Conservation (phyloP, 495 filamentous ascomycete species). For the Aspergillus campestris region DNA sequence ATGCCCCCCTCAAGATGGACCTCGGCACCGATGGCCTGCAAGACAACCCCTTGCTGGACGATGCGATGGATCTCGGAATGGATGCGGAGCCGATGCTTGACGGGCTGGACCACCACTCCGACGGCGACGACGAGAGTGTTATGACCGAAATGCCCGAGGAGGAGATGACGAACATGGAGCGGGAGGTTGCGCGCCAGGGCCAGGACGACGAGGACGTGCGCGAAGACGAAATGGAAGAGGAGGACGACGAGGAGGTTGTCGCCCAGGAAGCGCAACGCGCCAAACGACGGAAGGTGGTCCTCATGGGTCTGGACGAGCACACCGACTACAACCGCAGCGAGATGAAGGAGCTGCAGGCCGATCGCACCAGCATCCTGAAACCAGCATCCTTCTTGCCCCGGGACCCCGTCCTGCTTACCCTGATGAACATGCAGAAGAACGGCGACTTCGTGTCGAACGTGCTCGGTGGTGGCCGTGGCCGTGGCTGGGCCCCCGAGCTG, state of each 20-base stretch:
- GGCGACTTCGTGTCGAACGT: constrained; percentile 75
- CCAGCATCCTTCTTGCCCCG: constrained; percentile 71
- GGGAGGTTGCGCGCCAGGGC: constrained; percentile 24
- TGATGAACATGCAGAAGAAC: constrained; percentile 84
- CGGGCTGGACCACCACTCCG: constrained; percentile 50
- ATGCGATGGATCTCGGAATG: constrained; percentile 37
- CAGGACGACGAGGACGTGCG: constrained; percentile 41
- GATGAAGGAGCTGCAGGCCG: constrained; percentile 72
- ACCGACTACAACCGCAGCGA: constrained; percentile 48
- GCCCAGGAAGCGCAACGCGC: constrained; percentile 54
- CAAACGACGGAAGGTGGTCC: constrained; percentile 61
- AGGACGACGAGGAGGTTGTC: constrained; percentile 47
- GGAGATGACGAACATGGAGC: constrained; percentile 44
- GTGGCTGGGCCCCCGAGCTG: constrained; percentile 84
- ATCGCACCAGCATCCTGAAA: constrained; percentile 73
- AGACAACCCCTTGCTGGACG: constrained; percentile 29
- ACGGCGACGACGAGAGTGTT: constrained; percentile 46
- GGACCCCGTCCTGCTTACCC: constrained; percentile 72
- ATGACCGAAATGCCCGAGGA: constrained; percentile 39
- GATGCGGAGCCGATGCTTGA: constrained; percentile 47
- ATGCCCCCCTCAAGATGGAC: constrained; percentile 36
- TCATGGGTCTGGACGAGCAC: constrained; percentile 55
- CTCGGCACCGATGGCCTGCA: constrained; percentile 21
- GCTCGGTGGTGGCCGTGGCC: constrained; percentile 66
- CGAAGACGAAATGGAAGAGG: constrained; percentile 42